Conservation (phyloP, 306 rosid genomes). For the Cucurbita ficifolia region DNA sequence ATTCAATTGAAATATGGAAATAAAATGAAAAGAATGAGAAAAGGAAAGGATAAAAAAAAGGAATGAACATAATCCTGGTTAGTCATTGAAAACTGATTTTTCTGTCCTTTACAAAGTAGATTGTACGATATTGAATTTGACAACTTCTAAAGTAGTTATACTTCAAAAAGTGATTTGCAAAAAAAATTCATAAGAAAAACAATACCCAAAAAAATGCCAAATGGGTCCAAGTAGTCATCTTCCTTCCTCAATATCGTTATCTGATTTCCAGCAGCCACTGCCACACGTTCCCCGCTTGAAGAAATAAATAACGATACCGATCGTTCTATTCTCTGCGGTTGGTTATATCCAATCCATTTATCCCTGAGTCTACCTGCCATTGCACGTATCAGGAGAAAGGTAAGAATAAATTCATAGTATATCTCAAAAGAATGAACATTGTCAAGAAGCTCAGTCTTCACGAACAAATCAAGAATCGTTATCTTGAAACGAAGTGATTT, state of each 20-base stretch:
- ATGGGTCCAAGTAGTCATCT: conserved; percentile 56
- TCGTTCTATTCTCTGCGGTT: conserved; percentile 39
- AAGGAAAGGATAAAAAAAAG: not conserved
- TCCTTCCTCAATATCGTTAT: conserved; percentile 60
- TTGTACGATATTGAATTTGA: not conserved
- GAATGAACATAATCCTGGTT: not conserved
- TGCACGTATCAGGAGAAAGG: conserved; percentile 8
- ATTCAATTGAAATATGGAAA: not conserved
- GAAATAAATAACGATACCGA: conserved; percentile 57
- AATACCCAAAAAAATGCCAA: conserved; percentile 62
- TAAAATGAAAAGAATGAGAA: not conserved
- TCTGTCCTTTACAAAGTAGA: not conserved
- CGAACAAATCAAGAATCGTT: not conserved
- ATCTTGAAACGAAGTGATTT: not conserved
- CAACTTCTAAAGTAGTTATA: not conserved
- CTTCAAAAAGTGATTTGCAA: not conserved
- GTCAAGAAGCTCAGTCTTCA: conserved; percentile 1
- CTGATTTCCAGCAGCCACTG: conserved; percentile 80
- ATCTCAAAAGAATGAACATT: not conserved
- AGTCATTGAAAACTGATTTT: not conserved
- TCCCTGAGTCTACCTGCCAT: conserved; percentile 62
- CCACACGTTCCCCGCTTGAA: conserved; percentile 56
- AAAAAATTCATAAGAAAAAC: not conserved
- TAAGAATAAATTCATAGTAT: not conserved
- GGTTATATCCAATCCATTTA: conserved; percentile 53